Base-by-base conservation (phyloP, 129 eudicot species). In the Flaveria ramosissima region DNA sequence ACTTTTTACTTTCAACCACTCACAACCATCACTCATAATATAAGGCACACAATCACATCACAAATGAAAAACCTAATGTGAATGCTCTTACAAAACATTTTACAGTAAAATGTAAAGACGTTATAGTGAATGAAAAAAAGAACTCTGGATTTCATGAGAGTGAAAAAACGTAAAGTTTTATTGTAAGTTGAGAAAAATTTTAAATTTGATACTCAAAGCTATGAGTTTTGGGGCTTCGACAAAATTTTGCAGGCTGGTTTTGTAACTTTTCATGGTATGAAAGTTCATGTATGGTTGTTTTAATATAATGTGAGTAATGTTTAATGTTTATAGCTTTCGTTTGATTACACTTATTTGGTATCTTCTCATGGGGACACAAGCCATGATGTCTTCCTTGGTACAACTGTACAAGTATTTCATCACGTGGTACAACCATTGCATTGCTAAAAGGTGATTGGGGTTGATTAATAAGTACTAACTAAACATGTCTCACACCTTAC, bases 401-500 rank as follows among this genome's bases (percentile, higher is more conserved):
- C 43, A 66, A 23, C 3, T 51, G 66, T 65, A 36, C 43, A 66
- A 23, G 7, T 51, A 12, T 76, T 27, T 66, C 19, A 76, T 51
- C 73, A 45, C 26, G n/a, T n/a, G 39, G 13, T 69, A 43, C 70
- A 69, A 42, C 14, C 15, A 19, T 14, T 41, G 41, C 2, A 69
- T 43, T 12, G 39, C 19, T 16, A 57, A 60, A 72, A 61, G 72
- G 45, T 61, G 77, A 63, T 52, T 72, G 26, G 50, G 65, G 46
- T 23, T 23, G 47, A 43, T 43, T 43, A 43, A 43, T 43, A 8
- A 43, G 13, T 43, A 8, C 10, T 43, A 43, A 43, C 47, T 43
- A 43, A 43, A 43, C 13, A 43, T 43, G 47, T 43, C 13, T 43
- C 11, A 43, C 7, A 9, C 47, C 47, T 43, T 43, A 43, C 47